Evolutionary conservation across 2,329 filamentous ascomycete genomes (phyloP).

Genomic region (Colletotrichum sidae): DNA sequence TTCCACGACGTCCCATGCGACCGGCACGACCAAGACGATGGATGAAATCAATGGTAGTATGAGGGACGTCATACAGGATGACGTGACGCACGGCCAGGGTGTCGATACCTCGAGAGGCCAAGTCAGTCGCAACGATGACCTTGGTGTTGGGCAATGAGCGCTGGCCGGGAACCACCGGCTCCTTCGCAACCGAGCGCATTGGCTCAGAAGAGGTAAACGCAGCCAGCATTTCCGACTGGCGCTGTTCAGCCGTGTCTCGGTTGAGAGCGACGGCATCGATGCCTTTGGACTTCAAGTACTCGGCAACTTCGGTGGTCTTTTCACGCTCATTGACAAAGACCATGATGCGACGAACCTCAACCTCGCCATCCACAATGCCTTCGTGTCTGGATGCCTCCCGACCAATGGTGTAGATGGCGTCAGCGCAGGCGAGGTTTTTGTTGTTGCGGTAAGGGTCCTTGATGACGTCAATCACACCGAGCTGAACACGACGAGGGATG

Average conservation of each 20-base stretch:
- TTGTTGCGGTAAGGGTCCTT: constrained; percentile 95
- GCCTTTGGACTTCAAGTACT: constrained; percentile 84
- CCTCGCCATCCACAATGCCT: constrained; percentile 63
- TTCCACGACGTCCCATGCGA: constrained; percentile 89
- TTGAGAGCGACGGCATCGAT: constrained; percentile 89
- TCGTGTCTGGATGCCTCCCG: constrained; percentile 75
- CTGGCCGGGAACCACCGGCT: constrained; percentile 47
- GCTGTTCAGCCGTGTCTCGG: constrained; percentile 82
- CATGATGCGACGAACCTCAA: constrained; percentile 85
- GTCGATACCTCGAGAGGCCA: constrained; percentile 93
- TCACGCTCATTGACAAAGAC: constrained; percentile 98
- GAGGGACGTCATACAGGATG: constrained; percentile 96
- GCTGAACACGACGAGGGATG: constrained; percentile 92
- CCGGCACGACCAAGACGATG: constrained; percentile 93
- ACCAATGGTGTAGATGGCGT: constrained; percentile 93
- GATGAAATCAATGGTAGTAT: constrained; percentile 98
- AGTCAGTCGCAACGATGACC: constrained; percentile 93
- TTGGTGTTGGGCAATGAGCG: constrained; percentile 80
- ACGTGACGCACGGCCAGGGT: constrained; percentile 92
- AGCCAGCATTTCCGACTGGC: constrained; percentile 80
- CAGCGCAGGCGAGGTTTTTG: constrained; percentile 91
- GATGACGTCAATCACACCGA: constrained; percentile 91
- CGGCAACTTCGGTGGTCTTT: constrained; percentile 82
- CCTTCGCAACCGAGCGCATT: constrained; percentile 45
- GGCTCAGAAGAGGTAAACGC: constrained; percentile 73